Evolutionary conservation across 2,329 filamentous ascomycete species (phyloP).

Genomic region (Davidsoniella virescens): DNA sequence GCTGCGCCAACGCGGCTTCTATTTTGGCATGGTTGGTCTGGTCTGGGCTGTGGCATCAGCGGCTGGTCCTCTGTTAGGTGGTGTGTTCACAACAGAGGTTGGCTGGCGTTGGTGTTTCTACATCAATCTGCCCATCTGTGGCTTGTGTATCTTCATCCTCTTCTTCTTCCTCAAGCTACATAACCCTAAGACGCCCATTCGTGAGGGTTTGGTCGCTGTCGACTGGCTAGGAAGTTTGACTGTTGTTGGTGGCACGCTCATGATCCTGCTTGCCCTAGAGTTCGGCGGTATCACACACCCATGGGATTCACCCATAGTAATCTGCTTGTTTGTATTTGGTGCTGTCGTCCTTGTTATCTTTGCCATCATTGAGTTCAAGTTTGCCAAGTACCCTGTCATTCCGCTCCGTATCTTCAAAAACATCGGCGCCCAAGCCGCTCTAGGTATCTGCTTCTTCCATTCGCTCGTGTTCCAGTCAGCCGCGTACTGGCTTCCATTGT

Average conservation of each 20-base stretch:
- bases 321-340: conserved; percentile 66
- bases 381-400: conserved; percentile 65
- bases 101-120: conserved; percentile 58
- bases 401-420: conserved; percentile 54
- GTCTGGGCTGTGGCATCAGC: conserved; percentile 50
- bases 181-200: conserved; percentile 47
- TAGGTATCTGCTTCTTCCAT: conserved; percentile 54
- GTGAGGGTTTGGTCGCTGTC: conserved; percentile 44
- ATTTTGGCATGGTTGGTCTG: conserved; percentile 35
- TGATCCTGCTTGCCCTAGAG: conserved; percentile 74
- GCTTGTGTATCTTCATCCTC: conserved; percentile 30
- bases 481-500: conserved; percentile 69
- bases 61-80: conserved; percentile 52
- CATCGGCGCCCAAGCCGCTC: conserved; percentile 47
- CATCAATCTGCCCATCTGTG: conserved; percentile 41
- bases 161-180: conserved; percentile 52
- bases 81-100: conserved; percentile 45
- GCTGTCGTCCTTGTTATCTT: conserved; percentile 47
- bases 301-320: conserved; percentile 58
- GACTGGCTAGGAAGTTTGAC: conserved; percentile 40
- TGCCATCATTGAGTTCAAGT: conserved; percentile 52
- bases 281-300: conserved; percentile 63
- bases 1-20: conserved; percentile 32
- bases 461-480: conserved; percentile 62
- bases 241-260: conserved; percentile 63